These are phyloP conservation scores for Huntiella abstrusa DNA, from an alignment of 2,329 filamentous ascomycete species.

Conservation along the genomic window DNA sequence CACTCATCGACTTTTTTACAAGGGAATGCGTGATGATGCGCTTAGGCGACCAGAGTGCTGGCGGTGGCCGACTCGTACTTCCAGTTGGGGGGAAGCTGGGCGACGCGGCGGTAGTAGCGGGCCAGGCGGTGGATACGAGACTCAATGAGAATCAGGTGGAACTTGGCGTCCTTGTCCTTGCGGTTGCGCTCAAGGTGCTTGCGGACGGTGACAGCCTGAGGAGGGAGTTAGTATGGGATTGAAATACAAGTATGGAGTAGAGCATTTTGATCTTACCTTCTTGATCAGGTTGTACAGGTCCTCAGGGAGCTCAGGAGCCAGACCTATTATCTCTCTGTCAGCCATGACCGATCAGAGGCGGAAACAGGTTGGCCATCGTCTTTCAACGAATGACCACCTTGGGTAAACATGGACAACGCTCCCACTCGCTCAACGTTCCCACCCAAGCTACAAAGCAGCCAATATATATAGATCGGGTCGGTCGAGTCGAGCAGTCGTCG, in stretches of 20 bases:
- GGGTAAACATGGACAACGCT: conserved; percentile 10
- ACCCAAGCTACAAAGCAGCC: conserved; percentile 6
- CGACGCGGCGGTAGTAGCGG: conserved; percentile 97
- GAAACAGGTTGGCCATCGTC: conserved; percentile 14
- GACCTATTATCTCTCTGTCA: conserved; percentile 95
- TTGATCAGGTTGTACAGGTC: conserved; percentile 99
- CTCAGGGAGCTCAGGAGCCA: conserved; percentile 96
- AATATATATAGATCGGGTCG: conserved; percentile 15
- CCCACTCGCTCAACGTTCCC: conserved; percentile 1
- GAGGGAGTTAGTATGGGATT: conserved; percentile 10
- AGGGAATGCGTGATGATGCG: conserved; percentile 4
- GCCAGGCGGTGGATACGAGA: conserved; percentile 99
- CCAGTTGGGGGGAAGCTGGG: conserved; percentile 77
- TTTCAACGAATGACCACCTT: conserved; percentile 10
- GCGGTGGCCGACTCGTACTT: conserved; percentile 97
- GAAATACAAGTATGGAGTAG: background rate
- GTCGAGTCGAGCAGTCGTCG: conserved; percentile 15
- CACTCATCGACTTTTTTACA: conserved; percentile 7
- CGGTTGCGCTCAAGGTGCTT: conserved; percentile 99
- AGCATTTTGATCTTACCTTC: conserved; percentile 47
- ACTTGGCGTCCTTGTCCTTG: conserved; percentile 99
- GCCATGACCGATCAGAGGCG: conserved; percentile 84
- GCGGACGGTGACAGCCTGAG: conserved; percentile 84
- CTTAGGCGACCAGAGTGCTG: conserved; percentile 81
- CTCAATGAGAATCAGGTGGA: conserved; percentile 99